Conservation (phyloP, 1,284 basidiomycete genomes). For the Kalmanozyma brasiliensis region DNA sequence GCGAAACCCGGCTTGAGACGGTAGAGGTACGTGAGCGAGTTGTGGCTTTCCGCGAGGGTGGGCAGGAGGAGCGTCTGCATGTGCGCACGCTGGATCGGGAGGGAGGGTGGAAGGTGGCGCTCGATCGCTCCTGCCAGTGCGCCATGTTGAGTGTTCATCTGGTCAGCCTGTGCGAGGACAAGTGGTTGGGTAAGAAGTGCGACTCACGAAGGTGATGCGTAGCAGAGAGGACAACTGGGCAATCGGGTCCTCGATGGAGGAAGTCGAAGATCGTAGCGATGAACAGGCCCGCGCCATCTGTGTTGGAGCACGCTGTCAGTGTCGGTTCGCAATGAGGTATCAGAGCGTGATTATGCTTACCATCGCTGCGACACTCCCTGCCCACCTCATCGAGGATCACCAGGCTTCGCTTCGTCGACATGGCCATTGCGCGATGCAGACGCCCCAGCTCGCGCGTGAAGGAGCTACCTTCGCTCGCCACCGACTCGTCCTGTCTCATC, state of each 20-base stretch:
- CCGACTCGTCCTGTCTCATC: constrained; percentile 49
- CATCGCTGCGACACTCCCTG: constrained; percentile 43
- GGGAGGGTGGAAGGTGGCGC: constrained; percentile 14
- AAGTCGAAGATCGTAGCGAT: constrained; percentile 41
- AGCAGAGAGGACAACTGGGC: constrained; percentile 40
- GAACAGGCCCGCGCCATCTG: constrained; percentile 48
- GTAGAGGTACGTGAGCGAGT: constrained; percentile 40
- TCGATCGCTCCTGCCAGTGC: constrained; percentile 33
- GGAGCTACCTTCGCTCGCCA: constrained; percentile 44
- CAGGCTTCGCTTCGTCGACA: constrained; percentile 35
- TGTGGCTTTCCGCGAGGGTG: constrained; percentile 12
- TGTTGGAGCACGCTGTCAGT: neutral
- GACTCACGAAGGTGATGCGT: constrained; percentile 45
- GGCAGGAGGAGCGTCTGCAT: constrained; percentile 46
- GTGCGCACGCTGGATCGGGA: constrained; percentile 40
- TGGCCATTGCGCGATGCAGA: constrained; percentile 33
- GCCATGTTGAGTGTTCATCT: neutral
- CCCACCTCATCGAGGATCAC: constrained; percentile 51
- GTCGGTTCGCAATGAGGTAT: no score
- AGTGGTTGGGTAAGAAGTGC: no score
- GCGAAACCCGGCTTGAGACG: constrained; percentile 40
- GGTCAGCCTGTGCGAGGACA: neutral
- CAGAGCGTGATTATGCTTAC: constrained; percentile 19
- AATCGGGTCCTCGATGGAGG: constrained; percentile 24
- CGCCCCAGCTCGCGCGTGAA: constrained; percentile 44